Conservation (phyloP, 768 basidiomycete species). For the Russula vinacea region DNA sequence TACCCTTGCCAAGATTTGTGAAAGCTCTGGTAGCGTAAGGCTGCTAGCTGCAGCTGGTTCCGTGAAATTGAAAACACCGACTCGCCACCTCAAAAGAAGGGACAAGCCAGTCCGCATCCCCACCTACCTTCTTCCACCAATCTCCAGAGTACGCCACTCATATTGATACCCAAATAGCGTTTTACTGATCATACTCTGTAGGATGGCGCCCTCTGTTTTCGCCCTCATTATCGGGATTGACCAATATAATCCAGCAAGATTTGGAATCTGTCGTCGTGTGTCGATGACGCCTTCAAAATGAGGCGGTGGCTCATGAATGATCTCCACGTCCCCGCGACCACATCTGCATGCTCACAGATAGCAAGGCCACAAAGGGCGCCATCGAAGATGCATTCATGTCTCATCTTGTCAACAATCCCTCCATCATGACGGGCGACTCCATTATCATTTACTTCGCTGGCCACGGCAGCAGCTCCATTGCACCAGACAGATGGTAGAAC, state of each 20-base stretch:
- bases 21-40: background rate
- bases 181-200: conserved; percentile 3
- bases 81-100: conserved; percentile 17
- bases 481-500: conserved; percentile 61
- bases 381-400: conserved; percentile 61
- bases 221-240: conserved; percentile 69
- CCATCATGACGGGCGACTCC: conserved; percentile 59
- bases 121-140: conserved; percentile 8
- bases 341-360: conserved; percentile 54
- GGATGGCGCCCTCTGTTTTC: conserved; percentile 51
- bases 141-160: conserved; percentile 8
- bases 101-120: background rate
- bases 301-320: conserved; percentile 55
- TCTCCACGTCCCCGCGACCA: conserved; percentile 57
- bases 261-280: conserved; percentile 65
- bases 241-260: conserved; percentile 55
- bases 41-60: background rate
- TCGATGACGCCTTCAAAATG: conserved; percentile 59
- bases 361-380: conserved; percentile 55
- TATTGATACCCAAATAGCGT: background rate
- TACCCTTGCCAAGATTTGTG: background rate
- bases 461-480: conserved; percentile 58
- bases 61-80: background rate
- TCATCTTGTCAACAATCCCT: conserved; percentile 60
- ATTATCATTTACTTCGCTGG: conserved; percentile 70